phyloP scores from a whole-genome alignment of 441 rosid genomes.

The Gossypium trilobum region DNA sequence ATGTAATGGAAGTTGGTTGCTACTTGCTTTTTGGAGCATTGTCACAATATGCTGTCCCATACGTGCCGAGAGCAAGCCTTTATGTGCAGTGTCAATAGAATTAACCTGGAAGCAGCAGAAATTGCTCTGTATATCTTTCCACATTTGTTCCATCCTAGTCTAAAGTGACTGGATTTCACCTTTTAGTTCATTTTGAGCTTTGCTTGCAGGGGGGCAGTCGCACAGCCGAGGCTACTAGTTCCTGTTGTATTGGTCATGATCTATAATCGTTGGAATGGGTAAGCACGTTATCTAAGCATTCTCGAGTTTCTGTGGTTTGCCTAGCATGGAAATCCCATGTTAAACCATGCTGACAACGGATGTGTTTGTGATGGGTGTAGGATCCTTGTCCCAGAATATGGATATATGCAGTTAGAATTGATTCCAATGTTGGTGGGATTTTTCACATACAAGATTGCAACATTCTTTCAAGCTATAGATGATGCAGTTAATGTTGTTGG shows the following conservation, averaged over 20 bases:
- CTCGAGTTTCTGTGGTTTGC: background rate
- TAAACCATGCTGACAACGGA: constrained; percentile 9
- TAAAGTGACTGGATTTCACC: background rate
- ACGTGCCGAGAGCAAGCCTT: background rate
- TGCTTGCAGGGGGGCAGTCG: constrained; percentile 64
- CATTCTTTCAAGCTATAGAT: constrained; percentile 71
- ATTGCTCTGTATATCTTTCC: background rate
- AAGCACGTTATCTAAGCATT: constrained; percentile 22
- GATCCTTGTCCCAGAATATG: constrained; percentile 74
- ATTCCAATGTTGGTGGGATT: constrained; percentile 89
- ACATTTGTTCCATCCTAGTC: background rate
- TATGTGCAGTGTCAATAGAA: background rate
- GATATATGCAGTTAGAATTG: constrained; percentile 59
- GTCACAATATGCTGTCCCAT: background rate
- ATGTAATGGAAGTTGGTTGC: background rate
- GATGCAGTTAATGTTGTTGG: constrained; percentile 38
- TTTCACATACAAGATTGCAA: constrained; percentile 81
- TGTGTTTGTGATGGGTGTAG: constrained; percentile 31
- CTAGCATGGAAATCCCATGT: background rate
- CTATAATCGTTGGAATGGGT: constrained; percentile 80
- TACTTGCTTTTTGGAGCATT: background rate
- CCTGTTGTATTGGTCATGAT: constrained; percentile 85
- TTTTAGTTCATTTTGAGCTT: background rate
- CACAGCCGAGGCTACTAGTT: constrained; percentile 73
- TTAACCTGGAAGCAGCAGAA: background rate